A percentile compares a stretch with the other conserved stretches of the same genome.
Evolutionary conservation across 495 filamentous ascomycete species (phyloP).

Genomic region (Penicillium salamii): DNA sequence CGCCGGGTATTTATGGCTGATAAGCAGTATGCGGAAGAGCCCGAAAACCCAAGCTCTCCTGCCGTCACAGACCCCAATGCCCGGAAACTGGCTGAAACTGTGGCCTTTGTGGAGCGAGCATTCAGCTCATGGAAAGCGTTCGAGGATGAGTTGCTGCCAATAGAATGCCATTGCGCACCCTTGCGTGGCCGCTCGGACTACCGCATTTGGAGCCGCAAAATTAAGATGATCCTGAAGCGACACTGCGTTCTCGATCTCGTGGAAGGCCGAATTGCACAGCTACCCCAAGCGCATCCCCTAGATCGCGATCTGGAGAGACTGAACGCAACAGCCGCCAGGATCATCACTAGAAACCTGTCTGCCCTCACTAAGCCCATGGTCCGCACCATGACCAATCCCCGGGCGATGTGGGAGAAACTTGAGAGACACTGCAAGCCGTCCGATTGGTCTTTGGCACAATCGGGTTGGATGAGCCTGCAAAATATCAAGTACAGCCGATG

Average conservation of each 20-base stretch:
- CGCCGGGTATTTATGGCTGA: background rate
- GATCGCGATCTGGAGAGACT: background rate
- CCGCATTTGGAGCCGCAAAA: background rate
- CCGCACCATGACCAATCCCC: background rate
- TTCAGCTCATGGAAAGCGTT: background rate
- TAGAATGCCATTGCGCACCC: conserved; percentile 1
- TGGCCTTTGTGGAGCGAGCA: background rate
- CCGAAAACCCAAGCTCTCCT: background rate
- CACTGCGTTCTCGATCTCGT: background rate
- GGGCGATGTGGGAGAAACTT: conserved; percentile 5
- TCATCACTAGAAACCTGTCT: conserved; percentile 1
- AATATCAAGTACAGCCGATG: conserved; percentile 3
- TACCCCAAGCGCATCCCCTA: background rate
- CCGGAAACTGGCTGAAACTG: background rate
- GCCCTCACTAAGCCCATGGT: background rate
- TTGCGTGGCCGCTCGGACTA: conserved; percentile 3
- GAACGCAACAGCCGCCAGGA: background rate
- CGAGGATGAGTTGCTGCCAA: background rate
- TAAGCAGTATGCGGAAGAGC: background rate
- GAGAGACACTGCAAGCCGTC: conserved; percentile 5
- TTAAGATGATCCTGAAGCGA: background rate
- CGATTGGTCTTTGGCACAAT: background rate
- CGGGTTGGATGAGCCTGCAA: conserved; percentile 2
- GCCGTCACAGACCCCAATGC: background rate
- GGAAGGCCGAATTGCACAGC: background rate